A percentile compares a stretch with the other conserved stretches of the same genome.
These are phyloP conservation scores for Wickerhamomyces mucosus DNA, from an alignment of 805 yeast genomes.

Conservation along the genomic window DNA sequence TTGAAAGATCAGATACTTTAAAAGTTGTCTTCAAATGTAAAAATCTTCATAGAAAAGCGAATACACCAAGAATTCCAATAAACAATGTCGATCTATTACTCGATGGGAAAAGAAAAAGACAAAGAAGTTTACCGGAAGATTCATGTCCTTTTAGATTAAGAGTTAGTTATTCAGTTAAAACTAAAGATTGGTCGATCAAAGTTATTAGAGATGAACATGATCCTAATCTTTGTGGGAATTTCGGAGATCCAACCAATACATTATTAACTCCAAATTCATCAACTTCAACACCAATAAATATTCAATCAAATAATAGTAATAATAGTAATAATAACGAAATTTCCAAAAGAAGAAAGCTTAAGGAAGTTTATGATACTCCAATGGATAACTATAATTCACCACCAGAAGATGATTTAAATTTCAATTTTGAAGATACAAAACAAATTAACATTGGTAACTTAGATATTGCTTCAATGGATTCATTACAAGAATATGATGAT, in stretches of 20 bases:
- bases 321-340: no score
- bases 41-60: slow-evolving; percentile 18
- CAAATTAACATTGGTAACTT: no score
- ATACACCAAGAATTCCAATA: slow-evolving; percentile 8
- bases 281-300: slow-evolving; percentile 1
- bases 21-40: slow-evolving; percentile 26
- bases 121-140: slow-evolving; percentile 17
- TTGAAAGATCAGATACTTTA: slow-evolving; percentile 23
- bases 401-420: no score
- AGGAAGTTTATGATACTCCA: no score
- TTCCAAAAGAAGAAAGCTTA: no score
- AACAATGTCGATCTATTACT: neutral
- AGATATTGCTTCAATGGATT: no score
- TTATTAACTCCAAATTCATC: slow-evolving; percentile 9
- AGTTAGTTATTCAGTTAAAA: slow-evolving; percentile 19
- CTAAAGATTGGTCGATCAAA: slow-evolving; percentile 16
- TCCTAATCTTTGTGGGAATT: slow-evolving; percentile 16
- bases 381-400: no score
- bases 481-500: no score
- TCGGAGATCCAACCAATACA: slow-evolving; percentile 10
- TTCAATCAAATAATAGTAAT: no score
- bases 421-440: no score
- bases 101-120: slow-evolving; percentile 8
- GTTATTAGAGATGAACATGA: slow-evolving; percentile 19
- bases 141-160: slow-evolving; percentile 22